Percentiles rank a stretch among this genome's conserved stretches.
Conservation (phyloP, 441 rosid species). For the Bruguiera hainesii region DNA sequence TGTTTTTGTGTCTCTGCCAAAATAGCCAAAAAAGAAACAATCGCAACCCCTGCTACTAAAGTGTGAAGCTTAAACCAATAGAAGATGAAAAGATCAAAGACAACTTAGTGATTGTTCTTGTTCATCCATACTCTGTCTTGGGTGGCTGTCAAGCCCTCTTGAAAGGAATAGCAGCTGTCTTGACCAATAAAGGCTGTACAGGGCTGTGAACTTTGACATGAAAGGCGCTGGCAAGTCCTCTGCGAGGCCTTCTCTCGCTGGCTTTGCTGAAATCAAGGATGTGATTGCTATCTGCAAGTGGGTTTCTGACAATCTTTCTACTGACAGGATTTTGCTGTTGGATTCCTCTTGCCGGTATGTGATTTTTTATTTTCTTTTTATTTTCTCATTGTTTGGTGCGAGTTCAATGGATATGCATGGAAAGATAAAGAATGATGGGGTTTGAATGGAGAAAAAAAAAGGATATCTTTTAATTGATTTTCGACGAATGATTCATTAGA, state of each 20-base stretch:
- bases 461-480: not conserved
- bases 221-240: slow-evolving; percentile 87
- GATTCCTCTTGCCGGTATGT: slow-evolving; percentile 83
- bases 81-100: not conserved
- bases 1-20: too few species aligned
- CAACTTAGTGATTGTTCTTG: slow-evolving; percentile 50
- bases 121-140: slow-evolving; percentile 72
- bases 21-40: too few species aligned
- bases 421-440: not conserved
- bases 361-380: not conserved
- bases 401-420: not conserved
- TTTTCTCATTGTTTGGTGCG: not conserved
- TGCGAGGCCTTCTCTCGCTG: slow-evolving; percentile 71
- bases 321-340: slow-evolving; percentile 57
- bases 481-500: not conserved
- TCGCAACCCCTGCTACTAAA: too few species aligned
- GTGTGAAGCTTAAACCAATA: slow-evolving; percentile 21
- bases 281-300: slow-evolving; percentile 71
- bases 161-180: slow-evolving; percentile 61
- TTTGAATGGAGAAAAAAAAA: not conserved
- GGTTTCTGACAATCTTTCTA: slow-evolving; percentile 40
- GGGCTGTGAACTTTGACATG: slow-evolving; percentile 73
- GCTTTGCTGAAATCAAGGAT: slow-evolving; percentile 70
- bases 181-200: slow-evolving; percentile 46
- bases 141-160: slow-evolving; percentile 77